Evolutionary conservation across 1,284 basidiomycete genomes (phyloP).

Genomic region (Vanrija pseudolonga): DNA sequence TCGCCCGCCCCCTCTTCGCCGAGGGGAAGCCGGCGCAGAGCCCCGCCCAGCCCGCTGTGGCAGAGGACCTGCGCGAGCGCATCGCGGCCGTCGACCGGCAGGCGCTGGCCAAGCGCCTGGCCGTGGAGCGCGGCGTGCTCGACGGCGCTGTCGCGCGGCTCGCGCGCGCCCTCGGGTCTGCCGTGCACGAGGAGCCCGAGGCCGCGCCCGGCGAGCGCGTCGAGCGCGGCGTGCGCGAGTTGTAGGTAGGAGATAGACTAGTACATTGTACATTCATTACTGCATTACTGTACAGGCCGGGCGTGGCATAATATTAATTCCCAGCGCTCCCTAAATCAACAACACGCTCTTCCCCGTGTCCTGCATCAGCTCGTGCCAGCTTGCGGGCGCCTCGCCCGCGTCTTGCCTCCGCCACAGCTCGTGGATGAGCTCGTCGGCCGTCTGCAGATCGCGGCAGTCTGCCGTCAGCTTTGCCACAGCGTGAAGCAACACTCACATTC

Average conservation of each 20-base stretch:
- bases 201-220: slow-evolving; percentile 10
- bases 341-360: background rate
- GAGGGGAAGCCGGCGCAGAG: background rate
- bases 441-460: slow-evolving; percentile 6
- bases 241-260: slow-evolving; percentile 5
- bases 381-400: background rate
- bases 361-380: slow-evolving; percentile 24
- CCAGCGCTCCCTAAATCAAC: background rate
- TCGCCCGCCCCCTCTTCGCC: slow-evolving; percentile 2
- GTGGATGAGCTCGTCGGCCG: background rate
- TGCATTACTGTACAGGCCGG: too few relatives aligned
- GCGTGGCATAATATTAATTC: background rate
- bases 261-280: background rate
- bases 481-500: background rate
- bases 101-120: background rate
- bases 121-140: background rate
- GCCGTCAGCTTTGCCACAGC: background rate
- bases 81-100: background rate
- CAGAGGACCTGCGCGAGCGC: background rate
- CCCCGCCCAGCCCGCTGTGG: background rate
- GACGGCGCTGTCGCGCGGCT: slow-evolving; percentile 3
- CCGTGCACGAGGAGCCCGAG: slow-evolving; percentile 1
- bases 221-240: slow-evolving; percentile 17
- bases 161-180: slow-evolving; percentile 3
- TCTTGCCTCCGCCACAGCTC: background rate